Conservation (phyloP, 352 stramenopile genomes). For the Phytophthora macrochlamydospora region DNA sequence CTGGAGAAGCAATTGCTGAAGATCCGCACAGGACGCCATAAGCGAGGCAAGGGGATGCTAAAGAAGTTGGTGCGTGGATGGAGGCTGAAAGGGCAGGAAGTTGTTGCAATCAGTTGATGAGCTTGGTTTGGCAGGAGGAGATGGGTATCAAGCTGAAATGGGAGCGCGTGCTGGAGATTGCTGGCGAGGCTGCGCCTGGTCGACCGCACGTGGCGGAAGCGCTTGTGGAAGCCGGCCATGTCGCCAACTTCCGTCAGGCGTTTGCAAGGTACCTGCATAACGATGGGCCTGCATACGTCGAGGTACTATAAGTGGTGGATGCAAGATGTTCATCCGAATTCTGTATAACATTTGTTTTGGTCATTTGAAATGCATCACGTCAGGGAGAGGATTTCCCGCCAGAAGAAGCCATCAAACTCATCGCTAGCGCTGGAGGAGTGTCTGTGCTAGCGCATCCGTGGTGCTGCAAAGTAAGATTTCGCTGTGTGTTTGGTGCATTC, state of each 20-base stretch:
- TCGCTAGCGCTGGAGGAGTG: slow-evolving; percentile 76
- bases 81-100: not conserved
- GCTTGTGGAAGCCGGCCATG: slow-evolving; percentile 75
- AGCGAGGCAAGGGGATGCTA: slow-evolving; percentile 84
- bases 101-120: no score
- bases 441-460: slow-evolving; percentile 87
- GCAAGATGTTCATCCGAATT: not conserved
- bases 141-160: slow-evolving; percentile 87
- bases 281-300: slow-evolving; percentile 81
- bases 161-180: slow-evolving; percentile 83
- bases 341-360: not conserved
- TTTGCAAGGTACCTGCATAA: slow-evolving; percentile 86
- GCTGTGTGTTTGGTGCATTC: not conserved
- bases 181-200: slow-evolving; percentile 79
- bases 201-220: slow-evolving; percentile 81
- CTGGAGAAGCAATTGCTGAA: slow-evolving; percentile 80
- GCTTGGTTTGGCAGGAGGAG: slow-evolving; percentile 39
- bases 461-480: slow-evolving; percentile 73
- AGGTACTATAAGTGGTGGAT: slow-evolving; percentile 40
- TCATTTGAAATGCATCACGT: slow-evolving; percentile 1
- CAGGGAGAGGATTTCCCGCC: slow-evolving; percentile 84
- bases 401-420: slow-evolving; percentile 88
- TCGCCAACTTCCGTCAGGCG: slow-evolving; percentile 79
- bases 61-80: slow-evolving; percentile 65
- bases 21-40: slow-evolving; percentile 79